Conservation (phyloP, 129 eudicot species). For the Rutidosis leptorrhynchoides region DNA sequence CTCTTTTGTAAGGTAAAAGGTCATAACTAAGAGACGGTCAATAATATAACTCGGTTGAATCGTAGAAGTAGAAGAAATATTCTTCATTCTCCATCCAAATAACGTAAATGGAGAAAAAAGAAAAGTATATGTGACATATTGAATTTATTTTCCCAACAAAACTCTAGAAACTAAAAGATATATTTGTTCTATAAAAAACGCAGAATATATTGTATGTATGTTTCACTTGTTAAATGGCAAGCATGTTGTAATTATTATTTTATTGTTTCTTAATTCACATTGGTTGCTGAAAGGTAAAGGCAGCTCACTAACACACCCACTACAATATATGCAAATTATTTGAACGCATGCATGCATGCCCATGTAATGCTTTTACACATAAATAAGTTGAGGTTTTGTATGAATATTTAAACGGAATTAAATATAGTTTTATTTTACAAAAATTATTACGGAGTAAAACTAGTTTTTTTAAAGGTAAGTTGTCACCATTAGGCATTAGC, state of each 20-base stretch:
- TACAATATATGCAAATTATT: slow-evolving; percentile 15
- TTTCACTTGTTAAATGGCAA: slow-evolving; percentile 18
- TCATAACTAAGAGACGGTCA: no score
- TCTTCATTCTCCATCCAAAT: no score
- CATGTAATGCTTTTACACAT: slow-evolving; percentile 19
- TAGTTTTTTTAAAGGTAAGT: no score
- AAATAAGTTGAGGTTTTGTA: not conserved
- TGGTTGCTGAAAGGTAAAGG: slow-evolving; percentile 22
- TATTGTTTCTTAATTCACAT: slow-evolving; percentile 17
- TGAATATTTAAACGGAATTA: not conserved
- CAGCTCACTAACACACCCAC: slow-evolving; percentile 25
- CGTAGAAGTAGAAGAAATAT: no score
- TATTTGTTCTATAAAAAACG: not conserved
- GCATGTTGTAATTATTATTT: slow-evolving; percentile 28
- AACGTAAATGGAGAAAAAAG: no score
- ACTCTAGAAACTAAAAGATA: no score
- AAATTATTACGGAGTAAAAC: no score
- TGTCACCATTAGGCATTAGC: no score
- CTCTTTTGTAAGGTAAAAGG: no score
- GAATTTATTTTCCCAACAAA: no score
- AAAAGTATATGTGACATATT: no score
- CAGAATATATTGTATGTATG: not conserved
- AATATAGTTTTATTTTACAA: not conserved
- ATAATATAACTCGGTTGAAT: no score
- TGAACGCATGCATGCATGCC: not conserved